phyloP scores from a whole-genome alignment of 352 stramenopile genomes.

The Halophytophthora polymorphica region DNA sequence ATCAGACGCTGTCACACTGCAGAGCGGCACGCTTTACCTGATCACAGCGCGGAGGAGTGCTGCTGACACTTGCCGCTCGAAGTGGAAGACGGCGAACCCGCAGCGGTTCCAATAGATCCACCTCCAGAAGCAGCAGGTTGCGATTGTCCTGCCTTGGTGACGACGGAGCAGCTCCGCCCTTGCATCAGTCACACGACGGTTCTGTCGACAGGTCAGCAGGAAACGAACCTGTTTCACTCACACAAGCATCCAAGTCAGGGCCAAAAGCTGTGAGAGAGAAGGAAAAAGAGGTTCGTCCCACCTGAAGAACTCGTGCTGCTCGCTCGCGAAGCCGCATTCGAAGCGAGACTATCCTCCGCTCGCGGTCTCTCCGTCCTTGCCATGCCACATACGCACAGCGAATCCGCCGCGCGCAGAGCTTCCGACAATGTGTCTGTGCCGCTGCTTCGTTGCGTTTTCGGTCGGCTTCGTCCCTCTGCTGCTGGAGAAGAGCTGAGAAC shows the following conservation, averaged over 20 bases:
- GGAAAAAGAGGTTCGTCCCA: too few relatives aligned
- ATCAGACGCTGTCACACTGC: background rate
- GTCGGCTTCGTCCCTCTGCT: conserved; percentile 2
- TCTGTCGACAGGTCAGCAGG: conserved; percentile 3
- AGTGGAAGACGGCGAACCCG: conserved; percentile 19
- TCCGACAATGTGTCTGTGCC: background rate
- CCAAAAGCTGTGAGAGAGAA: too few relatives aligned
- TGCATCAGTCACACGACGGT: conserved; percentile 1
- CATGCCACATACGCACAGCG: background rate
- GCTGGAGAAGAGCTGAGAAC: conserved; percentile 1
- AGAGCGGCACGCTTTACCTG: conserved; percentile 9
- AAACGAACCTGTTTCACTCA: conserved; percentile 7
- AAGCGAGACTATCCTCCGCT: background rate
- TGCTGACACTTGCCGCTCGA: conserved; percentile 5
- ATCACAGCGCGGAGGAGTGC: conserved; percentile 7
- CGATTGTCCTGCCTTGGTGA: conserved; percentile 23
- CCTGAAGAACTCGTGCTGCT: background rate
- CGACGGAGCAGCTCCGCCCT: conserved; percentile 7
- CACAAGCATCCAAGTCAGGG: background rate
- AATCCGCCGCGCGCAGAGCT: background rate
- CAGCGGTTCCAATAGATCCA: conserved; percentile 28
- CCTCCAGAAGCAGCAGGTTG: conserved; percentile 39
- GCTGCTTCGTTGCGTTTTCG: background rate
- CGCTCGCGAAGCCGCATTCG: background rate
- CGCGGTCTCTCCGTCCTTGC: background rate